A percentile compares a stretch with the other conserved stretches of the same genome.
Conservation (phyloP, 768 basidiomycete species). For the Mycena indigotica region DNA sequence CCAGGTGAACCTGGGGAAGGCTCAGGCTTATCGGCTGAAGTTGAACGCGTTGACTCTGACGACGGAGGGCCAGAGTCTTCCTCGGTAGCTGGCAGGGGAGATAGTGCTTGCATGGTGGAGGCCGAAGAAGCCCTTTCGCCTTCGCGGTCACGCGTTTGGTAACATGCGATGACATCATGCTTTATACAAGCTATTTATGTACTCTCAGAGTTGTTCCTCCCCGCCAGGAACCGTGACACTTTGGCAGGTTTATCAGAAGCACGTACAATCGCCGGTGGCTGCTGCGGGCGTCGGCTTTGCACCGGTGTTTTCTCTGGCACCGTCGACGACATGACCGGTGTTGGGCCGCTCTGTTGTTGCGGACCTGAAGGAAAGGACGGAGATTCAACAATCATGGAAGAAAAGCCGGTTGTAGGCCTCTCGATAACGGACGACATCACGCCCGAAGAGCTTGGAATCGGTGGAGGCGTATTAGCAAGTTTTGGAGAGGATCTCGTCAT, state of each 20-base stretch:
- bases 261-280: constrained; percentile 17
- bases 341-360: not conserved
- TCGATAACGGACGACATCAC: constrained; percentile 19
- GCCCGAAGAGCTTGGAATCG: constrained; percentile 5
- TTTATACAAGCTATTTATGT: not conserved
- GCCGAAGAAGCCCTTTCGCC: not conserved
- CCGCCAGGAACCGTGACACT: constrained; percentile 22
- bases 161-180: not conserved
- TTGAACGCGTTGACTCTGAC: not conserved
- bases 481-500: constrained; percentile 41
- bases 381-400: constrained; percentile 40
- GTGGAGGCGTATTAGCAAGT: constrained; percentile 16
- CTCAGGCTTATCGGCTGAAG: not conserved
- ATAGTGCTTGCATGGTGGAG: too few species aligned
- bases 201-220: constrained; percentile 1
- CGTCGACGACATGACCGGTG: not conserved
- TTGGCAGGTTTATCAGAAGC: constrained; percentile 17
- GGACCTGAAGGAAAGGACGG: constrained; percentile 39
- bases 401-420: constrained; percentile 10
- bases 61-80: not conserved
- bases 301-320: not conserved
- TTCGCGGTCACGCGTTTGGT: not conserved
- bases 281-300: constrained; percentile 14
- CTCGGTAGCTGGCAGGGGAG: not conserved
- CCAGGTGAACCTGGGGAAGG: not conserved